Evolutionary conservation across 2,329 filamentous ascomycete species (phyloP).

Genomic region (Fusarium haematococcum): DNA sequence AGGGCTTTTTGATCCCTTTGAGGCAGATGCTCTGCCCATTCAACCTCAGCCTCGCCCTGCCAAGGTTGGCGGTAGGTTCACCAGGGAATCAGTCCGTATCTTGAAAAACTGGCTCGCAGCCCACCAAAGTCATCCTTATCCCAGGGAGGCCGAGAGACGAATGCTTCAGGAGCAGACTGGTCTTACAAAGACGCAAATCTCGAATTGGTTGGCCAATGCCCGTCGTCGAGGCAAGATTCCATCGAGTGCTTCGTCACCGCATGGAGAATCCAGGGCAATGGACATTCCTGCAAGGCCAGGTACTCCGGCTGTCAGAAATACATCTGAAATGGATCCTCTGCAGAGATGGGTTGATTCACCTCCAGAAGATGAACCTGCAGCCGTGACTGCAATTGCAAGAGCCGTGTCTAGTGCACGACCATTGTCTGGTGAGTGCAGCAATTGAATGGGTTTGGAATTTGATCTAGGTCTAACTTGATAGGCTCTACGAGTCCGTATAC

Average conservation of each 20-base stretch:
- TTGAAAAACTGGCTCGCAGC: slow-evolving; percentile 83
- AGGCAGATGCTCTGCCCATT: background rate
- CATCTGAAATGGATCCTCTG: slow-evolving; percentile 41
- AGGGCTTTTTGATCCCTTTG: slow-evolving; percentile 26
- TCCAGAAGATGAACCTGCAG: slow-evolving; percentile 48
- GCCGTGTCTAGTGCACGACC: slow-evolving; percentile 39
- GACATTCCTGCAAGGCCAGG: slow-evolving; percentile 64
- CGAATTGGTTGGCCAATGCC: slow-evolving; percentile 90
- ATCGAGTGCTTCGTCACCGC: slow-evolving; percentile 30
- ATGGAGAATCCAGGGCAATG: slow-evolving; percentile 53
- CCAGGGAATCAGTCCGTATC: slow-evolving; percentile 78
- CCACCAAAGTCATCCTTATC: slow-evolving; percentile 83
- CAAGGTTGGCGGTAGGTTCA: slow-evolving; percentile 57
- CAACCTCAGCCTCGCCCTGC: slow-evolving; percentile 7
- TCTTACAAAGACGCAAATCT: slow-evolving; percentile 81
- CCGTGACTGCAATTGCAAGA: slow-evolving; percentile 46
- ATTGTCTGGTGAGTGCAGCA: slow-evolving; percentile 18
- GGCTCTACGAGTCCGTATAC: slow-evolving; percentile 34
- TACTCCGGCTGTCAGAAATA: slow-evolving; percentile 51
- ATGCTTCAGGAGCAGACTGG: slow-evolving; percentile 79
- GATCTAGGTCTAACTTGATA: background rate
- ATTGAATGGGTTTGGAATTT: too few relatives aligned
- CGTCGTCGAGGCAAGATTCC: slow-evolving; percentile 79
- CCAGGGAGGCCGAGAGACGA: slow-evolving; percentile 84
- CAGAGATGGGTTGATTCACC: slow-evolving; percentile 50